A percentile compares a stretch with the other conserved stretches of the same genome.
These are phyloP conservation scores for Clathrus columnatus DNA, from an alignment of 768 basidiomycete species.

Conservation along the genomic window DNA sequence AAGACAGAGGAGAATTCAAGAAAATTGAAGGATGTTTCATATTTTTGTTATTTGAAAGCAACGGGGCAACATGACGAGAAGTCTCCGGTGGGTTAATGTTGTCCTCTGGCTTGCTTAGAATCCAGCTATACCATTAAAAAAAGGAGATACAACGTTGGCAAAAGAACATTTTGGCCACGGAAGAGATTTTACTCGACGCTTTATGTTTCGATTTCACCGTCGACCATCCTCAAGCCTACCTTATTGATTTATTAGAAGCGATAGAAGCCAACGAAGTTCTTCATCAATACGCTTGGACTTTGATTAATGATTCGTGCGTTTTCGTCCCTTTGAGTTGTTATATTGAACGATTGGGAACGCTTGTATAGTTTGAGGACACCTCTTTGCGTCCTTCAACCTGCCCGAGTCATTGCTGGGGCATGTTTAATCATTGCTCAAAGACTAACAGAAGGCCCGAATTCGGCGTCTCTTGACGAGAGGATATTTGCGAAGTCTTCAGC, in stretches of 20 bases:
- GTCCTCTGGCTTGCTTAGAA: constrained; percentile 1
- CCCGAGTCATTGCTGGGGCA: constrained; percentile 65
- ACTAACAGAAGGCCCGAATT: constrained; percentile 62
- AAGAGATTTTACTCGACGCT: constrained; percentile 73
- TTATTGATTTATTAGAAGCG: constrained; percentile 64
- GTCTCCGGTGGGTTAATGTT: constrained; percentile 7
- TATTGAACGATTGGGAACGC: background rate
- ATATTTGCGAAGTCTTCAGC: constrained; percentile 51
- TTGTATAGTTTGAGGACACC: constrained; percentile 64
- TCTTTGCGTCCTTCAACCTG: constrained; percentile 60
- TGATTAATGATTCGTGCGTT: constrained; percentile 80
- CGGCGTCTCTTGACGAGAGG: constrained; percentile 64
- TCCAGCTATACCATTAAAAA: background rate
- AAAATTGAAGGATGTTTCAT: constrained; percentile 78
- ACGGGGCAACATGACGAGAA: constrained; percentile 45
- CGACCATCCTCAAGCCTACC: constrained; percentile 64
- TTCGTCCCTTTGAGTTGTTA: background rate
- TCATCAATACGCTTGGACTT: constrained; percentile 69
- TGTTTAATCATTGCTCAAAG: constrained; percentile 73
- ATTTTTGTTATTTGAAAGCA: constrained; percentile 63
- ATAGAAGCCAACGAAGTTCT: constrained; percentile 32
- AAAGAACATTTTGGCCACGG: constrained; percentile 57
- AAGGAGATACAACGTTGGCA: constrained; percentile 74
- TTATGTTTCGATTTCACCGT: constrained; percentile 82
- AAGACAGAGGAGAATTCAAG: constrained; percentile 87